These are phyloP conservation scores for Tetragonia tetragonoides DNA, from an alignment of 148 eudicot genomes.

Conservation along the genomic window DNA sequence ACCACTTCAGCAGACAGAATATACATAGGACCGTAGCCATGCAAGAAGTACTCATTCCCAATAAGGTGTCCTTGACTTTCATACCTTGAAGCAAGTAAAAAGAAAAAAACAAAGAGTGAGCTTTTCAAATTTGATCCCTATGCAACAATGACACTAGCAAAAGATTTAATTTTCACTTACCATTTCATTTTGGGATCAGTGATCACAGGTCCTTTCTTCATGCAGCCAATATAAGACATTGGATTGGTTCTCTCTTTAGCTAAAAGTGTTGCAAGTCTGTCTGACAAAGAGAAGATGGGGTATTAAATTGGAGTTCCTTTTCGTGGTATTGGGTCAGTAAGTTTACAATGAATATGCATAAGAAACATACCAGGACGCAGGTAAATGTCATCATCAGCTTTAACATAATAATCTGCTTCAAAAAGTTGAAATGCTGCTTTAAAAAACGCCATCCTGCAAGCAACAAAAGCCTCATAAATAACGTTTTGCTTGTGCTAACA, in stretches of 20 bases:
- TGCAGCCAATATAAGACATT: slow-evolving; percentile 67
- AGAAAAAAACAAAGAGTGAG: slow-evolving; percentile 1
- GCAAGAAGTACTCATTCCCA: slow-evolving; percentile 70
- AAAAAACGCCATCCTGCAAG: slow-evolving; percentile 63
- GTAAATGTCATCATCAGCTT: slow-evolving; percentile 75
- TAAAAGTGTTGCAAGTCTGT: slow-evolving; percentile 64
- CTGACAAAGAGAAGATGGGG: slow-evolving; percentile 26
- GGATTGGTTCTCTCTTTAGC: slow-evolving; percentile 61
- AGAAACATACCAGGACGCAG: slow-evolving; percentile 54
- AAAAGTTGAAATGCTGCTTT: slow-evolving; percentile 65
- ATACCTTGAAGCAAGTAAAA: slow-evolving; percentile 36
- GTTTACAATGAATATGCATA: not conserved
- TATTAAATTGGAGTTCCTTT: not conserved
- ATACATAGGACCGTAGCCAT: slow-evolving; percentile 77
- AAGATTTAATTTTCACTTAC: slow-evolving; percentile 24
- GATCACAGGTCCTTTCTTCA: slow-evolving; percentile 80
- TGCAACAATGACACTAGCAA: not conserved
- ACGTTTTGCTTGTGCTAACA: not conserved
- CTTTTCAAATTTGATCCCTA: not conserved
- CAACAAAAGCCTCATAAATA: not conserved
- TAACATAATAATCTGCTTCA: slow-evolving; percentile 70
- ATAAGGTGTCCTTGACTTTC: slow-evolving; percentile 55
- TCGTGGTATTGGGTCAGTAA: not conserved
- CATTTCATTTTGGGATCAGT: slow-evolving; percentile 78
- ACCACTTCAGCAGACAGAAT: slow-evolving; percentile 62